These are phyloP conservation scores for Sutorius eximius DNA, from an alignment of 1,284 basidiomycete genomes.

Conservation along the genomic window DNA sequence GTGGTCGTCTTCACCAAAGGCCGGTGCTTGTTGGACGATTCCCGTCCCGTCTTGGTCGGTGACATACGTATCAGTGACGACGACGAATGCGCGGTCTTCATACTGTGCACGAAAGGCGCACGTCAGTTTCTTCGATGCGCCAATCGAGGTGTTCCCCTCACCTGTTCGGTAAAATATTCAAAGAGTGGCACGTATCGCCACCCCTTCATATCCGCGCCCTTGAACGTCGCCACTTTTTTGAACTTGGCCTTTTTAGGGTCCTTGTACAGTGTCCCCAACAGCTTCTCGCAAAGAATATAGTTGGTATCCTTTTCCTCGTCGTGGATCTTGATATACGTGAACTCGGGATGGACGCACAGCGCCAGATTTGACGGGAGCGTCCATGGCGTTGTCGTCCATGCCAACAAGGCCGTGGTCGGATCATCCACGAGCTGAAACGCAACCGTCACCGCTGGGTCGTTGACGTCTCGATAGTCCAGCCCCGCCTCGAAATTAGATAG, in stretches of 20 bases:
- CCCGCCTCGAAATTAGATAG: slow-evolving; percentile 98
- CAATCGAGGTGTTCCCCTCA: slow-evolving; percentile 30
- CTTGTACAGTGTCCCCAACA: slow-evolving; percentile 92
- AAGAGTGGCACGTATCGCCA: slow-evolving; percentile 97
- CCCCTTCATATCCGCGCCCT: slow-evolving; percentile 91
- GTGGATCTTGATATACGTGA: slow-evolving; percentile 96
- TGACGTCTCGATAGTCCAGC: slow-evolving; percentile 90
- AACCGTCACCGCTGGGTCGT: slow-evolving; percentile 96
- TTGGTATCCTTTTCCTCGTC: slow-evolving; percentile 87
- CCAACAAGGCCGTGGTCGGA: slow-evolving; percentile 86
- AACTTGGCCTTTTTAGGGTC: slow-evolving; percentile 97
- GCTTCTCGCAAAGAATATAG: slow-evolving; percentile 90
- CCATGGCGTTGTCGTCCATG: slow-evolving; percentile 99
- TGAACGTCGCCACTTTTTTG: slow-evolving; percentile 87
- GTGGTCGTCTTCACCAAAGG: slow-evolving; percentile 99
- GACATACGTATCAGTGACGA: slow-evolving; percentile 91
- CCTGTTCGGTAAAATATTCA: slow-evolving; percentile 94
- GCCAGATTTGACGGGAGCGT: slow-evolving; percentile 95
- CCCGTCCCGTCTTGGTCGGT: slow-evolving; percentile 94
- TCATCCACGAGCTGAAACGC: slow-evolving; percentile 94
- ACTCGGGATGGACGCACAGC: slow-evolving; percentile 95
- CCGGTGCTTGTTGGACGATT: slow-evolving; percentile 98
- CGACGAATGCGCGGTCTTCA: slow-evolving; percentile 89
- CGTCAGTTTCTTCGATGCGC: neutral
- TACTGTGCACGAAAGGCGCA: slow-evolving; percentile 50